Evolutionary conservation across 345 rosid genomes (phyloP).

Genomic region (Citrus hindsii): DNA sequence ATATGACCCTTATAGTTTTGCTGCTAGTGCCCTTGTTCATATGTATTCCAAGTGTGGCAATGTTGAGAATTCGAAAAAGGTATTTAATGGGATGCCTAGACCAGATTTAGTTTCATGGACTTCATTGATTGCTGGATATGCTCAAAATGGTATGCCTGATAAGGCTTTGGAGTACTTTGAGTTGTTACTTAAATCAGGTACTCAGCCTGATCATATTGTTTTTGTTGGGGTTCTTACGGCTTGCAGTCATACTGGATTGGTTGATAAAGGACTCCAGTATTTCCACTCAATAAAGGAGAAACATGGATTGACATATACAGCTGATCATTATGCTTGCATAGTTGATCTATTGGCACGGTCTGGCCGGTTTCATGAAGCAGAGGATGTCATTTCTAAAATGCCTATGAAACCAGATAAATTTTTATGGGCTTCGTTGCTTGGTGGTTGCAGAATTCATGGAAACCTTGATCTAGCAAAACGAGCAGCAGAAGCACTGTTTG

Average conservation of each 20-base stretch:
- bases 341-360: conserved; percentile 74
- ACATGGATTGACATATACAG: conserved; percentile 56
- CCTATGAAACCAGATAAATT: conserved; percentile 73
- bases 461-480: conserved; percentile 63
- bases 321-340: conserved; percentile 85
- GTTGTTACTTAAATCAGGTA: conserved; percentile 59
- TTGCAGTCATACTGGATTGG: conserved; percentile 80
- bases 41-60: conserved; percentile 89
- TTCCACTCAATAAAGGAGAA: conserved; percentile 60
- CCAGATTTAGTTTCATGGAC: conserved; percentile 85
- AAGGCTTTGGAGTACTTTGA: conserved; percentile 65
- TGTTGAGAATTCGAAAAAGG: conserved; percentile 58
- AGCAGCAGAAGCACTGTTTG: conserved; percentile 71
- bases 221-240: conserved; percentile 88
- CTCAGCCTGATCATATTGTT: conserved; percentile 65
- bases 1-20: conserved; percentile 62
- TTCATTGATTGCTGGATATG: conserved; percentile 71
- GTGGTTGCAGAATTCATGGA: conserved; percentile 81
- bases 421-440: conserved; percentile 89
- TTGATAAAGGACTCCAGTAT: conserved; percentile 66
- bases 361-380: conserved; percentile 59
- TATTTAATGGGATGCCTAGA: conserved; percentile 42
- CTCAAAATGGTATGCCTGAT: conserved; percentile 71
- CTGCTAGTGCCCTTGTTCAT: conserved; percentile 74
- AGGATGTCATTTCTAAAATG: conserved; percentile 55